Evolutionary conservation across 176 grass and related monocot genomes (phyloP).

Genomic region (Ensete ventricosum): DNA sequence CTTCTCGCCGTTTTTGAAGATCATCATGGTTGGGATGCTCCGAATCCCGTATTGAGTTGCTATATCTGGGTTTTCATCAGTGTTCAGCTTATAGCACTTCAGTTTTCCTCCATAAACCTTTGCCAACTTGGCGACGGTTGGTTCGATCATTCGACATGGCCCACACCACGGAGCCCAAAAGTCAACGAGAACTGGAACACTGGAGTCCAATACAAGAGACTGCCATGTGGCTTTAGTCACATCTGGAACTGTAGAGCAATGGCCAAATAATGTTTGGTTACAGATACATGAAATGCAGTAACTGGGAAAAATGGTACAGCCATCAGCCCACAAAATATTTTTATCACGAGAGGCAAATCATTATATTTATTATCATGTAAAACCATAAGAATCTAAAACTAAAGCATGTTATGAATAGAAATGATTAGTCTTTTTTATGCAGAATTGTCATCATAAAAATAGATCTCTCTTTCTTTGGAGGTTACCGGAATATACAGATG

Average conservation of each 20-base stretch:
- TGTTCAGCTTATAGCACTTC: conserved; percentile 22
- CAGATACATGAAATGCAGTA: background rate
- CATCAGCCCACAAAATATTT: background rate
- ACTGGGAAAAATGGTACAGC: background rate
- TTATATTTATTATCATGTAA: background rate
- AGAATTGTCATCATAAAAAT: background rate
- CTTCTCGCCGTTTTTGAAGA: conserved; percentile 19
- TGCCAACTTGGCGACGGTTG: conserved; percentile 4
- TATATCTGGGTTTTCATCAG: conserved; percentile 16
- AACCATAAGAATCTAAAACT: background rate
- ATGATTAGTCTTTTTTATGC: background rate
- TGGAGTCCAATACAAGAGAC: background rate
- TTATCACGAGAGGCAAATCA: background rate
- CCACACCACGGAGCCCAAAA: conserved; percentile 18
- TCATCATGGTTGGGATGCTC: conserved; percentile 17
- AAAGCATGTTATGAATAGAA: background rate
- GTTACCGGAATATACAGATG: background rate
- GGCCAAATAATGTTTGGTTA: background rate
- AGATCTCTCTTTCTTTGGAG: background rate
- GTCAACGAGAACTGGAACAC: conserved; percentile 9
- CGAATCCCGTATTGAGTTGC: conserved; percentile 1
- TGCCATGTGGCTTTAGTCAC: conserved; percentile 7
- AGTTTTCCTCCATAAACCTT: conserved; percentile 17
- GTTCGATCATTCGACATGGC: conserved; percentile 14
- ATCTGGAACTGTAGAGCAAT: background rate